Evolutionary conservation across 1,139 yeast genomes (phyloP).

Genomic region (Sugiyamaella sp.): DNA sequence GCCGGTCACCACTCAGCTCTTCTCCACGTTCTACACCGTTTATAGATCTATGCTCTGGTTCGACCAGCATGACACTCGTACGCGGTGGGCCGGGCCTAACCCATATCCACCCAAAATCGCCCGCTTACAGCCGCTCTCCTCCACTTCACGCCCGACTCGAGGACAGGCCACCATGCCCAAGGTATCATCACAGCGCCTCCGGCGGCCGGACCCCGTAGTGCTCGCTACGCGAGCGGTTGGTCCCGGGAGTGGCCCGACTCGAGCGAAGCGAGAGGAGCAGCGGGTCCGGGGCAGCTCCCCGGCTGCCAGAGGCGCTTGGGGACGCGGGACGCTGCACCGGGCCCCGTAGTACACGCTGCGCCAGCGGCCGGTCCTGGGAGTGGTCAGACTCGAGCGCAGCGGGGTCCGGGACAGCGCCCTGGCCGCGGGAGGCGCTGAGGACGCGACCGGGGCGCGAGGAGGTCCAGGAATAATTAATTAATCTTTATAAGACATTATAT

Average conservation of each 20-base stretch:
- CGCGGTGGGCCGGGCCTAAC: too few relatives aligned
- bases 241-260: background rate
- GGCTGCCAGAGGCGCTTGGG: conserved; percentile 15
- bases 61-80: too few relatives aligned
- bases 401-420: background rate
- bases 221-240: background rate
- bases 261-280: background rate
- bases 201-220: background rate
- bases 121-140: background rate
- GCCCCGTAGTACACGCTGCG: background rate
- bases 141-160: too few relatives aligned
- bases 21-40: too few relatives aligned
- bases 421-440: conserved; percentile 12
- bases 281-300: background rate
- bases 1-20: too few relatives aligned
- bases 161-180: too few relatives aligned
- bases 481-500: conserved; percentile 15
- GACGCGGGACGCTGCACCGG: too few relatives aligned
- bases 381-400: background rate
- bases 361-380: background rate
- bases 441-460: conserved; percentile 4
- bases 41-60: too few relatives aligned
- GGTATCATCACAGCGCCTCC: background rate
- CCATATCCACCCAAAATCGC: background rate
- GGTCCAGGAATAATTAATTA: conserved; percentile 2